These are phyloP conservation scores for Mentha longifolia DNA, from an alignment of 257 asterid species.

Conservation along the genomic window DNA sequence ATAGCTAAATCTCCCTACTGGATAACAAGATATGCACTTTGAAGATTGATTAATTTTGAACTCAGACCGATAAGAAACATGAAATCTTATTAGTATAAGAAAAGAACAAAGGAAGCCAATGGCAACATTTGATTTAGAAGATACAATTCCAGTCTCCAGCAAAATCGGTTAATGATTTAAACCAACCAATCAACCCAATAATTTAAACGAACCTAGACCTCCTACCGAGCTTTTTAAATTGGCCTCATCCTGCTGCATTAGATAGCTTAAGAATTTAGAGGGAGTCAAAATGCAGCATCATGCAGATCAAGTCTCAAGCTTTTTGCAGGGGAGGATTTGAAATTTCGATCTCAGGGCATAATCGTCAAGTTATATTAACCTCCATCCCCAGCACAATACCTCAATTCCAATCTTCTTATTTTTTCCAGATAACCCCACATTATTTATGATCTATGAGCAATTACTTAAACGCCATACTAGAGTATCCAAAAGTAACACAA, in stretches of 20 bases:
- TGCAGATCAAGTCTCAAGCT: slow-evolving; percentile 2
- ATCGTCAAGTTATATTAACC: background rate
- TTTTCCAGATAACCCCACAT: background rate
- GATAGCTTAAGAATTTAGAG: background rate
- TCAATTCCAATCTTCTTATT: background rate
- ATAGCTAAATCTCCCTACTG: background rate
- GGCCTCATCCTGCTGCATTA: background rate
- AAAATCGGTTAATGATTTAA: background rate
- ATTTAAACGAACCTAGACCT: background rate
- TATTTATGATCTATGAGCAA: slow-evolving; percentile 11
- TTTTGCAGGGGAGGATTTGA: background rate
- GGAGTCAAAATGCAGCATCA: slow-evolving; percentile 7
- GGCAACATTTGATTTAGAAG: background rate
- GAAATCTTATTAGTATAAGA: too few species aligned
- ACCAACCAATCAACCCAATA: background rate
- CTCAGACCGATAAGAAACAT: too few species aligned
- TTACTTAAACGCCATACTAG: background rate
- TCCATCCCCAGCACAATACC: background rate
- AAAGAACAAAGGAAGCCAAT: background rate
- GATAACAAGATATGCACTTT: background rate
- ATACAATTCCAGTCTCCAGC: background rate
- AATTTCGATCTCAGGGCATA: background rate
- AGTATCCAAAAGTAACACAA: background rate
- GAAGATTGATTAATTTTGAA: too few species aligned
- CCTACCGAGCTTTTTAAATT: background rate